phyloP scores from a whole-genome alignment of 1,284 basidiomycete species.

The Microstroma glucosiphilum region DNA sequence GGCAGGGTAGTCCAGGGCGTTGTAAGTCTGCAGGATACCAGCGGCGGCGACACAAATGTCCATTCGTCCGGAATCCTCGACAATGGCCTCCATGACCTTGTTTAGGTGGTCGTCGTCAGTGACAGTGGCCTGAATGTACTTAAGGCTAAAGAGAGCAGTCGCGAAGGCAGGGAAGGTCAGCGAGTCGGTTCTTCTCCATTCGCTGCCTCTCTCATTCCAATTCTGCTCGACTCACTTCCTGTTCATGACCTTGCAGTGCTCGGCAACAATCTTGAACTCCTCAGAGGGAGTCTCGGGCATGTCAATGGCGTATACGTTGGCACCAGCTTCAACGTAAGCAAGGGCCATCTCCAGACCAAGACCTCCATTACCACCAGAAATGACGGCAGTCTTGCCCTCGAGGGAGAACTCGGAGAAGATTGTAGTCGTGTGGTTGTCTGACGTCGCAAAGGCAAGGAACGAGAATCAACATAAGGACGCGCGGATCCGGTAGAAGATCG shows the following conservation, averaged over 20 bases:
- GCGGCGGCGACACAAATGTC: slow-evolving; percentile 72
- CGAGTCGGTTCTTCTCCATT: too few relatives aligned
- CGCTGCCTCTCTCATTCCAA: too few relatives aligned
- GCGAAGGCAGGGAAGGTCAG: not conserved
- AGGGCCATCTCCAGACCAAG: slow-evolving; percentile 77
- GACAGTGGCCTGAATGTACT: slow-evolving; percentile 51
- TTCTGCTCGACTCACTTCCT: slow-evolving; percentile 56
- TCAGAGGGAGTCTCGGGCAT: slow-evolving; percentile 62
- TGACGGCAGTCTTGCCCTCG: slow-evolving; percentile 64
- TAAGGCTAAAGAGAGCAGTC: slow-evolving; percentile 49
- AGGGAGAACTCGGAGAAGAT: slow-evolving; percentile 70
- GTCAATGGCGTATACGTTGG: slow-evolving; percentile 72
- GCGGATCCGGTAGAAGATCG: not conserved
- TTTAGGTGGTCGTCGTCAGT: slow-evolving; percentile 58
- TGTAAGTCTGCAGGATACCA: slow-evolving; percentile 62
- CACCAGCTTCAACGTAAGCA: slow-evolving; percentile 68
- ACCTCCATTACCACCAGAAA: slow-evolving; percentile 63
- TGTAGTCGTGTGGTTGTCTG: slow-evolving; percentile 44
- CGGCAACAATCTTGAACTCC: slow-evolving; percentile 58
- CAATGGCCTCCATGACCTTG: slow-evolving; percentile 47
- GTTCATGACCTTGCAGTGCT: slow-evolving; percentile 56
- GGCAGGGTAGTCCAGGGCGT: slow-evolving; percentile 66
- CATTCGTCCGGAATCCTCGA: slow-evolving; percentile 56
- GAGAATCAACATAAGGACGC: not conserved
- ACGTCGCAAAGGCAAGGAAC: slow-evolving; percentile 1